Conservation (phyloP, 257 asterid species). For the Ehretia macrophylla region DNA sequence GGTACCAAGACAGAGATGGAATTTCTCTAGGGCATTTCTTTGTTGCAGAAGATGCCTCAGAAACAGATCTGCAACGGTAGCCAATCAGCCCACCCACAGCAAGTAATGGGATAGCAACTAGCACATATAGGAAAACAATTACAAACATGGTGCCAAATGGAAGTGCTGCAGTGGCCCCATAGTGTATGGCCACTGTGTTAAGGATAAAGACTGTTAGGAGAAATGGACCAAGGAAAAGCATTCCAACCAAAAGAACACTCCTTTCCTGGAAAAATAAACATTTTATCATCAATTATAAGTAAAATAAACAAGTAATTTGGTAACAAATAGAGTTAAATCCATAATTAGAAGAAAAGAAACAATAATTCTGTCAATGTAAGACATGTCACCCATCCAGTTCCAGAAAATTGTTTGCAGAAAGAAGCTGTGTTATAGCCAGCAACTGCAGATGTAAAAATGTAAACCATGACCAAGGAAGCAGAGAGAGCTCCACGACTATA, state of each 20-base stretch:
- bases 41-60: constrained; percentile 39
- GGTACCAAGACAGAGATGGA: constrained; percentile 54
- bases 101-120: constrained; percentile 64
- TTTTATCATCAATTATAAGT: constrained; percentile 3
- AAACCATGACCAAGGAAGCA: constrained; percentile 43
- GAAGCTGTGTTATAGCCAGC: constrained; percentile 71
- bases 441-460: constrained; percentile 62
- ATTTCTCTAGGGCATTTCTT: constrained; percentile 55
- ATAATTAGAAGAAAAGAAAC: constrained; percentile 1
- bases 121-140: constrained; percentile 36
- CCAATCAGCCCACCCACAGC: constrained; percentile 62
- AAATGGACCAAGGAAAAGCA: constrained; percentile 53
- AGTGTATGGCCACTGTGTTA: constrained; percentile 44
- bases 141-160: constrained; percentile 60
- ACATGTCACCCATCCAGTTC: constrained; percentile 63
- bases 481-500: constrained; percentile 67
- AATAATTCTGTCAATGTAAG: neutral
- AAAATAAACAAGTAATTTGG: neutral
- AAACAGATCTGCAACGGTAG: constrained; percentile 37
- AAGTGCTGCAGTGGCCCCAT: constrained; percentile 59
- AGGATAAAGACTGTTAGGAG: constrained; percentile 43
- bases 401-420: constrained; percentile 52
- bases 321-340: neutral
- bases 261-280: constrained; percentile 40
- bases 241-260: constrained; percentile 45